Evolutionary conservation across 2,329 filamentous ascomycete genomes (phyloP), one percentile per base, ranked within the genome.

Genomic region (Fusarium sp.): DNA sequence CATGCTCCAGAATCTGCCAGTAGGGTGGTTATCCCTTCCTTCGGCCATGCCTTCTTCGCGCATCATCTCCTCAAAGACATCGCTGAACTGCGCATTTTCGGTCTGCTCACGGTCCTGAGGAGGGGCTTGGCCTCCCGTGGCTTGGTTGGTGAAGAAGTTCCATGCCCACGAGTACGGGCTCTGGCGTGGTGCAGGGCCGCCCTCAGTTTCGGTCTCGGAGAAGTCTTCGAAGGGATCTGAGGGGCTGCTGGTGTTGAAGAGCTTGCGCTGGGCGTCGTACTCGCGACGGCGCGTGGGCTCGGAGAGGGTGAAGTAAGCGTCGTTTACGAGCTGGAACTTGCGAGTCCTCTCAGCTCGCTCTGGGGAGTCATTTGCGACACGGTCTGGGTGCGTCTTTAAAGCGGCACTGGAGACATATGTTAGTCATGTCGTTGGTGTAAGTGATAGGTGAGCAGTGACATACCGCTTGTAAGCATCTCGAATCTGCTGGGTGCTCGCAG

Each of bases 401-500:
- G 95, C 95, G 75, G 93, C 92, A 78, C 92, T 94, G 76, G 4
- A 12, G n/a, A 32, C 3, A 5, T 29, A 13, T 41, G 51, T 77
- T 68, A 77, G 72, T 57, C 34, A 18, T 14, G 18, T 51, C 24
- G 13, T 25, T 18, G 24, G 20, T 48, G 7, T 29, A 20, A 27
- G n/a, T n/a, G 11, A 25, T 14, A 32, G 7, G 11, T 30, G 25
- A n/a, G 20, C 40, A 12, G 40, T 16, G 12, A 47, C 78, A 55
- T 77, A 93, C 91, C 92, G 91, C 80, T 99, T 99, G 85, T 98
- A 99, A 53, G 94, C 96, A 85, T 93, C 92, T 74, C 95, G 92
- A 77, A 99, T 91, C 79, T 98, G 92, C 76, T 94, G 90, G 63
- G 90, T 88, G 0, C 90, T 92, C 34, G 95, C 94, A 73, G 87